phyloP scores from a whole-genome alignment of 2,329 filamentous ascomycete genomes.

The Ceratocystis destructans region DNA sequence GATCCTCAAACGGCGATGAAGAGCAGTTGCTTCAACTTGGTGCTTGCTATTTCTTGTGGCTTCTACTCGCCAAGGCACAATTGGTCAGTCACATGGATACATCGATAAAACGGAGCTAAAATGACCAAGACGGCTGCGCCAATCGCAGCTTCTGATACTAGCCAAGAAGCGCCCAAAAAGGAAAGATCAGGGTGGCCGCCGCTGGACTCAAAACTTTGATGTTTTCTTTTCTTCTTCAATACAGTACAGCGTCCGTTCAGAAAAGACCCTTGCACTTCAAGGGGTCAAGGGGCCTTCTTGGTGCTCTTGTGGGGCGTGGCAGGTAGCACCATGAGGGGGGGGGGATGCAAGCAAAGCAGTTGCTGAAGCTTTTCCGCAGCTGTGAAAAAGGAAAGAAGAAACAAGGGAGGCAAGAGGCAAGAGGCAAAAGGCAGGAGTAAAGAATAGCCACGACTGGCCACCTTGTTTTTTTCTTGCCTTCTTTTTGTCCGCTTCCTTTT shows the following conservation, averaged over 20 bases:
- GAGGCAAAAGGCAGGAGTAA: neutral
- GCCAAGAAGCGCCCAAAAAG: conserved; percentile 8
- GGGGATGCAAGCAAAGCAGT: neutral
- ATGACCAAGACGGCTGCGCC: conserved; percentile 8
- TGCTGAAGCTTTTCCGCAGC: neutral
- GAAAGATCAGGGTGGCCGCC: neutral
- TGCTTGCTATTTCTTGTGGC: neutral
- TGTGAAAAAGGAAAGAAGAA: neutral
- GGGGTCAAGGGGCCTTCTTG: neutral
- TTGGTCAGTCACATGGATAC: conserved; percentile 9
- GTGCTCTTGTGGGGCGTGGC: neutral
- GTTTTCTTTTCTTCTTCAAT: neutral
- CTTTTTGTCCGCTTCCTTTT: neutral
- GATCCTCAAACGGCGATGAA: conserved; percentile 12
- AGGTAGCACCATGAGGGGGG: conserved; percentile 1
- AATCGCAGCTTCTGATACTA: conserved; percentile 3
- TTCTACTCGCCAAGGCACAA: neutral
- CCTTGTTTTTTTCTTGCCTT: neutral
- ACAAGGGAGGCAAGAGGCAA: neutral
- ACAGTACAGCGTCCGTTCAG: neutral
- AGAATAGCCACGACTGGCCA: neutral
- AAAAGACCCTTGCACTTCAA: neutral
- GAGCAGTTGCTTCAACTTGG: conserved; percentile 9
- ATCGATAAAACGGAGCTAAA: conserved; percentile 8
- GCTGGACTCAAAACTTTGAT: neutral